Conservation (phyloP, 345 rosid species). For the Murraya koenigii region DNA sequence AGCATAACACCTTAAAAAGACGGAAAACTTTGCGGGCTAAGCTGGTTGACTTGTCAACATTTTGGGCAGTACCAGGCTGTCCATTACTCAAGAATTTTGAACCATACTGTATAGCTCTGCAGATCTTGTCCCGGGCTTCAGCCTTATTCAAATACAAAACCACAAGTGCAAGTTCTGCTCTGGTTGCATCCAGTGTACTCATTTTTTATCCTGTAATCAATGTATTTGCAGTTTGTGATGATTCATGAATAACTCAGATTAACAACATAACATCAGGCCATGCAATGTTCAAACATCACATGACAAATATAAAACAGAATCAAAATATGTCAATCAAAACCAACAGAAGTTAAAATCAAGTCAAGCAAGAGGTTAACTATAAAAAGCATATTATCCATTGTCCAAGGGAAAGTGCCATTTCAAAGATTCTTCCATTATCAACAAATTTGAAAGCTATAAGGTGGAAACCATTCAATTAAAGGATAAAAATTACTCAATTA, state of each 20-base stretch:
- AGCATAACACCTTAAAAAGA: slow-evolving; percentile 80
- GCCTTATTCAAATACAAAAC: slow-evolving; percentile 92
- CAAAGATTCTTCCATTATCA: background rate
- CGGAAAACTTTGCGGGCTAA: slow-evolving; percentile 99
- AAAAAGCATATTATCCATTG: background rate
- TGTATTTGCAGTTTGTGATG: background rate
- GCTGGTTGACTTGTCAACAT: slow-evolving; percentile 88
- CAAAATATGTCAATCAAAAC: background rate
- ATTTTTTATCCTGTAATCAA: slow-evolving; percentile 39
- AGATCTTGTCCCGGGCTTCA: slow-evolving; percentile 99
- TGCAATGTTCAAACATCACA: background rate
- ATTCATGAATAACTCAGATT: background rate
- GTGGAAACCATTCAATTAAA: background rate
- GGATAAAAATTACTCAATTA: background rate
- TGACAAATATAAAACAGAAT: background rate
- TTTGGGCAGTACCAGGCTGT: slow-evolving; percentile 92
- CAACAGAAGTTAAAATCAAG: background rate
- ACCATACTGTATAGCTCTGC: slow-evolving; percentile 97
- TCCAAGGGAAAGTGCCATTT: background rate
- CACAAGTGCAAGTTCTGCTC: slow-evolving; percentile 84
- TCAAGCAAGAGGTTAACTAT: background rate
- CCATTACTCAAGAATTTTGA: slow-evolving; percentile 88
- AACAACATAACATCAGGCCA: background rate
- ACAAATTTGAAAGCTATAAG: background rate
- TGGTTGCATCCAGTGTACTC: slow-evolving; percentile 74